Evolutionary conservation across 768 basidiomycete species (phyloP).

Genomic region (Lactifluus hygrophoroides): DNA sequence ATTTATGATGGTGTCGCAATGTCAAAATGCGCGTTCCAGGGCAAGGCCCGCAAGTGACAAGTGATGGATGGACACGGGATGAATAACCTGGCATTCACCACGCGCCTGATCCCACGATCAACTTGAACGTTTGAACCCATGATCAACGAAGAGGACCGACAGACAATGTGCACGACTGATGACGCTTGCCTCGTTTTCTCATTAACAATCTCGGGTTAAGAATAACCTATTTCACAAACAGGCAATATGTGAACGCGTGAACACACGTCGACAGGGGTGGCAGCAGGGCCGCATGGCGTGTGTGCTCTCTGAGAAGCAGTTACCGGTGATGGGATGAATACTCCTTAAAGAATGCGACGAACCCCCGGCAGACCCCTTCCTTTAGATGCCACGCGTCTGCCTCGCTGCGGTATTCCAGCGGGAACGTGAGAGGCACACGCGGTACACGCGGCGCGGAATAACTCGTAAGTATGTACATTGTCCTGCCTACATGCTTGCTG

Average conservation of each 20-base stretch:
- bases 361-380: neutral
- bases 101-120: neutral
- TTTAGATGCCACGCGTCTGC: conserved; percentile 10
- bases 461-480: neutral
- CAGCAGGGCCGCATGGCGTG: neutral
- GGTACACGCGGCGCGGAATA: neutral
- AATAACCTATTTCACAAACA: neutral
- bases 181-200: neutral
- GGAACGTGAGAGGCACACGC: neutral
- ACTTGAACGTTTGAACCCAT: too few species aligned
- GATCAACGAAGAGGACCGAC: neutral
- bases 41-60: neutral
- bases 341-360: neutral
- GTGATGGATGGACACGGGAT: neutral
- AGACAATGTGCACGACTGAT: neutral
- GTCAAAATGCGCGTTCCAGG: neutral
- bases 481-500: neutral
- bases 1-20: conserved; percentile 1
- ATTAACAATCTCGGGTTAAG: neutral
- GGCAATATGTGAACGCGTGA: neutral
- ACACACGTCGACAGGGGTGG: neutral
- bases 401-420: conserved; percentile 6
- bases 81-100: too few species aligned
- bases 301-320: neutral
- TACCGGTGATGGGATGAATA: neutral